phyloP scores from a whole-genome alignment of 345 rosid genomes.

The Citrus hindsii region DNA sequence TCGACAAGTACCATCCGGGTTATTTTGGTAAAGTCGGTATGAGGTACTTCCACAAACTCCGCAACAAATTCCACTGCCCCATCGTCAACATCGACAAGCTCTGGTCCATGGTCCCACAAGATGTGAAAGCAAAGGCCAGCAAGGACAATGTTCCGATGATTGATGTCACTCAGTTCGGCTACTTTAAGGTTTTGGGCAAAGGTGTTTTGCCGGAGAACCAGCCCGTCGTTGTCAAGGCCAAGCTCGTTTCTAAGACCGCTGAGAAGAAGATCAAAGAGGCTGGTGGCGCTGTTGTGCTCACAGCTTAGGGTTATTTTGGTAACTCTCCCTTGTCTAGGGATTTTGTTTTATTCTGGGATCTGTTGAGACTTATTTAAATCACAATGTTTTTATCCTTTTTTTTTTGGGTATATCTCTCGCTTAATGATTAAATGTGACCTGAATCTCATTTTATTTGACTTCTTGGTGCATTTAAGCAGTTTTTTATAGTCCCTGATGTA shows the following conservation, averaged over 20 bases:
- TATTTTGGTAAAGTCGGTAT: constrained; percentile 89
- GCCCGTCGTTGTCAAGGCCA: constrained; percentile 77
- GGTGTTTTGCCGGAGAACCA: constrained; percentile 66
- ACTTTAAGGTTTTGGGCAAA: constrained; percentile 80
- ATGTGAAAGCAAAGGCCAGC: constrained; percentile 53
- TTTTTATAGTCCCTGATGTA: neutral
- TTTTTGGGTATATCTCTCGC: neutral
- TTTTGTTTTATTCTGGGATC: neutral
- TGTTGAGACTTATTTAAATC: neutral
- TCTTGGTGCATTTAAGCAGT: neutral
- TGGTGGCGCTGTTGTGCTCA: constrained; percentile 79
- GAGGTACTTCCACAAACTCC: constrained; percentile 83
- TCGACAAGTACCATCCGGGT: constrained; percentile 92
- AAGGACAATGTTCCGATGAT: constrained; percentile 63
- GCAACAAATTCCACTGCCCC: constrained; percentile 77
- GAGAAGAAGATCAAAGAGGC: constrained; percentile 84
- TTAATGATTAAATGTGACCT: constrained; percentile 1
- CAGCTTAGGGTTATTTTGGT: constrained; percentile 45
- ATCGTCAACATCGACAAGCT: constrained; percentile 81
- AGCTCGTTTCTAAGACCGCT: constrained; percentile 68
- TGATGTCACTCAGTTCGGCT: constrained; percentile 74
- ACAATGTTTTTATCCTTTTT: neutral
- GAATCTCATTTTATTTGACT: neutral
- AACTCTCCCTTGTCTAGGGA: neutral
- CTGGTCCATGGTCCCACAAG: constrained; percentile 71